phyloP scores from a whole-genome alignment of 2,329 filamentous ascomycete genomes.

The Aureobasidium musti region DNA sequence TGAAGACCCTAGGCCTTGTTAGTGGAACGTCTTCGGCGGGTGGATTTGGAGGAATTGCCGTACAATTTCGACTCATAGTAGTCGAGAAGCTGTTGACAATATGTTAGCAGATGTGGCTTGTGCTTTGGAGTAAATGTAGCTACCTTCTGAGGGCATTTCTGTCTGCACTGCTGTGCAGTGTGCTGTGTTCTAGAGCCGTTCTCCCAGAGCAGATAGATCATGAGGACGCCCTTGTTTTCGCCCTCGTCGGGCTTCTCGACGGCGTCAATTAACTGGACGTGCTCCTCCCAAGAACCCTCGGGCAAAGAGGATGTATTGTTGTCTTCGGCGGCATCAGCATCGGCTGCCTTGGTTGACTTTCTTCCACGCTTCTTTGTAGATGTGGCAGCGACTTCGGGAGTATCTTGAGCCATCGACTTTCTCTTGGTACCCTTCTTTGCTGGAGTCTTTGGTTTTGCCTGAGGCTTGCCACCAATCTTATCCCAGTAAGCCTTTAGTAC shows the following conservation, averaged over 20 bases:
- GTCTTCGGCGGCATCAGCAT: slow-evolving; percentile 47
- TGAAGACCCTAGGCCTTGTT: slow-evolving; percentile 27
- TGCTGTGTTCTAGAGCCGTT: slow-evolving; percentile 74
- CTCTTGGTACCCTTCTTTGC: slow-evolving; percentile 38
- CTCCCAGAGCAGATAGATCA: slow-evolving; percentile 73
- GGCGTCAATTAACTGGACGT: slow-evolving; percentile 69
- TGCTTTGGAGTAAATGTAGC: not conserved
- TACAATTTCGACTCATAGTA: slow-evolving; percentile 25
- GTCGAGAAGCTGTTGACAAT: slow-evolving; percentile 21
- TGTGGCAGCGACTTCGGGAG: slow-evolving; percentile 12
- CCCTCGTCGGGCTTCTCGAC: slow-evolving; percentile 60
- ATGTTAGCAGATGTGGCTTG: not conserved
- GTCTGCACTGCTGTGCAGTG: slow-evolving; percentile 66
- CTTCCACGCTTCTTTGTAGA: slow-evolving; percentile 28
- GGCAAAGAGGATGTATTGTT: slow-evolving; percentile 61
- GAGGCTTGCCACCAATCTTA: slow-evolving; percentile 60
- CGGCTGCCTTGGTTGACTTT: slow-evolving; percentile 7
- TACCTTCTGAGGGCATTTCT: slow-evolving; percentile 77
- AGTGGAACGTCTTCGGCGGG: slow-evolving; percentile 26
- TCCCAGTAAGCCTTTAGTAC: slow-evolving; percentile 66
- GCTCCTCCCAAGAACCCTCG: slow-evolving; percentile 73
- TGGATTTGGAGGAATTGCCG: slow-evolving; percentile 8
- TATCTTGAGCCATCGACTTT: slow-evolving; percentile 32
- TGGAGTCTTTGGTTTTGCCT: slow-evolving; percentile 35
- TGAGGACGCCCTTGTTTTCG: slow-evolving; percentile 48